Percentiles rank a stretch among this genome's conserved stretches.
Conservation (phyloP, 2,329 filamentous ascomycete species). For the Aspergillus fijiensis region DNA sequence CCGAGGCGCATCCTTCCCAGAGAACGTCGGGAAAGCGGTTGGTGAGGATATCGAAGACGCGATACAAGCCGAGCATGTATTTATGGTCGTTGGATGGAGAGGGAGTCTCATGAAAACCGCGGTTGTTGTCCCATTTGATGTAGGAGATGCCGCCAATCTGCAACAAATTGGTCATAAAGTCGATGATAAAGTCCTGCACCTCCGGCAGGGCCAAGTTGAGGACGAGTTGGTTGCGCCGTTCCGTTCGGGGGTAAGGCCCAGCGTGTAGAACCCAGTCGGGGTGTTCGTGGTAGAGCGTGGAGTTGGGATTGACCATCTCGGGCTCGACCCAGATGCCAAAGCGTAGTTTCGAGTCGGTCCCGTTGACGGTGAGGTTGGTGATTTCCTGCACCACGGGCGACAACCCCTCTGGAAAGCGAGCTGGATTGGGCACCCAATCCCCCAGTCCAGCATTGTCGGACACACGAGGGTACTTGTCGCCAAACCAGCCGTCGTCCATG, state of each 20-base stretch:
- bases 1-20: conserved; percentile 66
- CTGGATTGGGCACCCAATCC: conserved; percentile 62
- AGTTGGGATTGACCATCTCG: conserved; percentile 66
- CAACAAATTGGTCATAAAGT: conserved; percentile 55
- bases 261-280: conserved; percentile 65
- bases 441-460: conserved; percentile 60
- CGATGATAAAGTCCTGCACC: conserved; percentile 64
- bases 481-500: conserved; percentile 68
- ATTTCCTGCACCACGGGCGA: conserved; percentile 53
- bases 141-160: conserved; percentile 57
- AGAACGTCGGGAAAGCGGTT: conserved; percentile 60
- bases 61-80: conserved; percentile 65
- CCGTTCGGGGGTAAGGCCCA: conserved; percentile 56
- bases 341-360: conserved; percentile 50
- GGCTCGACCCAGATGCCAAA: conserved; percentile 69
- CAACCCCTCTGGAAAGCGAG: conserved; percentile 60
- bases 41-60: conserved; percentile 60
- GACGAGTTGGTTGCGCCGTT: conserved; percentile 60
- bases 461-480: conserved; percentile 59
- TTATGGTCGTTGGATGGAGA: conserved; percentile 55
- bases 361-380: conserved; percentile 50
- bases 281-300: conserved; percentile 59
- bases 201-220: conserved; percentile 61
- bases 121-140: conserved; percentile 69
- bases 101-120: conserved; percentile 61